Conservation (phyloP, 2,329 filamentous ascomycete genomes). For the Diaporthe helianthi region DNA sequence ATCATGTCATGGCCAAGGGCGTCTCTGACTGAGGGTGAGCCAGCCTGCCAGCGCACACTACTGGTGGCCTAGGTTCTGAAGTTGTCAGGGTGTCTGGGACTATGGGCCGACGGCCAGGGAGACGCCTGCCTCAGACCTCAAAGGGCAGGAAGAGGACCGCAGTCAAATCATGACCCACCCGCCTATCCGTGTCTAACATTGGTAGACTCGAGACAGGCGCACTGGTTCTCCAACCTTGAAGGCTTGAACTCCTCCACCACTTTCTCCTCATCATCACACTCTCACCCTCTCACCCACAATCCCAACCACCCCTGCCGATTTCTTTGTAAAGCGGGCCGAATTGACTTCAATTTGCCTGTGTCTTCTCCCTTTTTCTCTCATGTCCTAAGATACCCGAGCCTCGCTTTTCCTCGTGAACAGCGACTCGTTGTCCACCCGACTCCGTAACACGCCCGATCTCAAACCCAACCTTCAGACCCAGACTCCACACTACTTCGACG, state of each 20-base stretch:
- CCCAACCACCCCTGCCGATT: neutral
- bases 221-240: neutral
- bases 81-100: no score
- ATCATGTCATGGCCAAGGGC: slow-evolving; percentile 12
- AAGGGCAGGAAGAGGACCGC: neutral
- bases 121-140: no score
- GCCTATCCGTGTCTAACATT: slow-evolving; percentile 10
- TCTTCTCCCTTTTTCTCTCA: neutral
- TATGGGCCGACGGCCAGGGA: no score
- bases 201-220: neutral
- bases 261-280: neutral
- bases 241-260: neutral
- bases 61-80: no score
- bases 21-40: neutral
- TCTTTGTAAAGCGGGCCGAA: neutral
- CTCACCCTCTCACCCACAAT: neutral
- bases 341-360: neutral
- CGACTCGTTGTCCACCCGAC: neutral
- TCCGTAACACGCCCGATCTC: neutral
- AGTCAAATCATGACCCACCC: slow-evolving; percentile 19
- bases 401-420: neutral
- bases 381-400: slow-evolving; percentile 16
- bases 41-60: no score
- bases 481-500: slow-evolving; percentile 7
- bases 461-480: neutral